Evolutionary conservation across 2,329 filamentous ascomycete genomes (phyloP).

Genomic region (Colletotrichum costaricense): DNA sequence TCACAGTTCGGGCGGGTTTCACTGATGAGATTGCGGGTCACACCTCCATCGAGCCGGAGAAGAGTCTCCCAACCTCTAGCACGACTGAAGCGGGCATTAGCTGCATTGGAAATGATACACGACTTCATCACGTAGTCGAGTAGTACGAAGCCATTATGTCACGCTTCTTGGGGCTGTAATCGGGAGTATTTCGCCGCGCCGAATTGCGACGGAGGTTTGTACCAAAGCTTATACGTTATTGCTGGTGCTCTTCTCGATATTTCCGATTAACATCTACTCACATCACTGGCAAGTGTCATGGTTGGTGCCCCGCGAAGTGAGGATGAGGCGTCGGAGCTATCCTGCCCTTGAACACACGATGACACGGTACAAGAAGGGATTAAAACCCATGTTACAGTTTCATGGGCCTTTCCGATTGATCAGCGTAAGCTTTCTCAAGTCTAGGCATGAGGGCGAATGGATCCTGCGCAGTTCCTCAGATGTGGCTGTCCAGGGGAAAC

Average conservation of each 20-base stretch:
- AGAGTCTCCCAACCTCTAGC: background rate
- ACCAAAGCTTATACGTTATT: too few relatives aligned
- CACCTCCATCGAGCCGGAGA: background rate
- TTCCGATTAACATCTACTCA: background rate
- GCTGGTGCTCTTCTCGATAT: background rate
- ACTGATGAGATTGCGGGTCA: background rate
- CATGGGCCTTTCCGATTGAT: background rate
- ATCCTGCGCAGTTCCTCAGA: background rate
- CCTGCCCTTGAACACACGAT: background rate
- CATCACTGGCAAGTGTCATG: background rate
- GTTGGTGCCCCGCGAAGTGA: background rate
- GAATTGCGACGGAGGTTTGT: too few relatives aligned
- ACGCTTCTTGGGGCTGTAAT: too few relatives aligned
- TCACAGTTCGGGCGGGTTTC: background rate
- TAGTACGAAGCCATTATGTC: too few relatives aligned
- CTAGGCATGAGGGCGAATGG: background rate
- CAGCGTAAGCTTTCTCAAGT: background rate
- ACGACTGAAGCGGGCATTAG: too few relatives aligned
- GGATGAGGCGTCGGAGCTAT: background rate
- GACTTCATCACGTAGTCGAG: too few relatives aligned
- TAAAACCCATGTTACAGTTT: background rate
- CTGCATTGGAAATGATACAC: too few relatives aligned
- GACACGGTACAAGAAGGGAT: background rate
- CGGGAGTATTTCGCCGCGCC: too few relatives aligned
- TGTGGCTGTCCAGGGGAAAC: background rate